Percentiles rank a stretch among this genome's conserved stretches.
phyloP scores from a whole-genome alignment of 2,329 filamentous ascomycete genomes.

The Verticillium nubilum region DNA sequence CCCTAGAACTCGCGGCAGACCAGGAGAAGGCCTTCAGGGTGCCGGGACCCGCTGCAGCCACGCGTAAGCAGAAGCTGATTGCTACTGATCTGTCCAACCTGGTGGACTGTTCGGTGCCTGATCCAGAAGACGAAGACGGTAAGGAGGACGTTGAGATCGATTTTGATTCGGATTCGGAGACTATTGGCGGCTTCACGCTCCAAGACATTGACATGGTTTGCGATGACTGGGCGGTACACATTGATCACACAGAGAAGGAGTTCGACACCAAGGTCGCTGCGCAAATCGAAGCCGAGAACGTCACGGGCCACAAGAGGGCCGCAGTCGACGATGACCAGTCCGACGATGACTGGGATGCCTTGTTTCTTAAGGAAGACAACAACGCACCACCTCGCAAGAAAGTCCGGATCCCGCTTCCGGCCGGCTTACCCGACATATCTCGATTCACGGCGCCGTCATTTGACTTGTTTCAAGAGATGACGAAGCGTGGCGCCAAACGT shows the following conservation, averaged over 20 bases:
- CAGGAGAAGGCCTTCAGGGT: slow-evolving; percentile 82
- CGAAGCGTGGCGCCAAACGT: slow-evolving; percentile 67
- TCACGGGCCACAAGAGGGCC: slow-evolving; percentile 12
- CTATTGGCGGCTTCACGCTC: slow-evolving; percentile 68
- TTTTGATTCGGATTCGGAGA: slow-evolving; percentile 53
- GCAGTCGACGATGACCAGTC: slow-evolving; percentile 15
- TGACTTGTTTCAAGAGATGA: slow-evolving; percentile 73
- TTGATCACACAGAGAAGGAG: slow-evolving; percentile 39
- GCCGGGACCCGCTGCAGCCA: slow-evolving; percentile 49
- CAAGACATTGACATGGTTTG: slow-evolving; percentile 81
- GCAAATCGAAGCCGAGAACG: slow-evolving; percentile 14
- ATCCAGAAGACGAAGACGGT: slow-evolving; percentile 35
- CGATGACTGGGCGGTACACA: slow-evolving; percentile 73
- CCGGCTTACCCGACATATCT: slow-evolving; percentile 53
- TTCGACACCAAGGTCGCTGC: slow-evolving; percentile 28
- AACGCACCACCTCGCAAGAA: slow-evolving; percentile 47
- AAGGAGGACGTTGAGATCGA: slow-evolving; percentile 38
- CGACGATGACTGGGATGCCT: slow-evolving; percentile 59
- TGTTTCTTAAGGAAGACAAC: slow-evolving; percentile 47
- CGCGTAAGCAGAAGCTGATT: slow-evolving; percentile 51
- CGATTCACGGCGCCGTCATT: slow-evolving; percentile 64
- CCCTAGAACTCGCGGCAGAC: slow-evolving; percentile 77
- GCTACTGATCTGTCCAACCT: slow-evolving; percentile 43
- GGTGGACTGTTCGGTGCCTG: slow-evolving; percentile 35
- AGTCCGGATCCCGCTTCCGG: slow-evolving; percentile 60